Evolutionary conservation across 2,329 filamentous ascomycete genomes (phyloP), one percentile per base, ranked within the genome.

Genomic region (Exophiala mesophila): DNA sequence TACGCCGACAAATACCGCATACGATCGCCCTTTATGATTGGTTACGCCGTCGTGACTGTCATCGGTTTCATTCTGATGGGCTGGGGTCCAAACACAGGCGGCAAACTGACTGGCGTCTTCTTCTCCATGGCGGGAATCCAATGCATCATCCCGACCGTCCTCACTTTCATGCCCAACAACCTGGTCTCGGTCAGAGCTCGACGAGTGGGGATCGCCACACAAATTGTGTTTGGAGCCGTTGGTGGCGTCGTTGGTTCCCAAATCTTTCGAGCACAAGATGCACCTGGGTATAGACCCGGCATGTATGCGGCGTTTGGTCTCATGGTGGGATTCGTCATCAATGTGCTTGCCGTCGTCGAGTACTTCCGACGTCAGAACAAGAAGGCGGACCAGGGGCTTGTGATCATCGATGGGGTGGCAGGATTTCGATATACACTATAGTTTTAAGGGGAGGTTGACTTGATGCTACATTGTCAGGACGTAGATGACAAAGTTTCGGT

Each of bases 131-230:
- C 83, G 1, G 85, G 83, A 4, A 78, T 81, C 49, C 56, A 61
- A 13, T 53, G 50, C 52, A 90, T 90, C 59, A 71, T 89, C 3
- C 86, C 87, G 0, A 72, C 78, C 2, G 70, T 77, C 35, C 78
- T 92, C 69, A 75, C 83, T 0, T 90, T 86, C 66, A 85, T 89
- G 66, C 83, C 85, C 32, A 92, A 89, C 66, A 92, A 92, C 64
- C 82, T 92, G 57, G 79, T 42, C 19, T 30, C 36, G 13, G 30
- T 17, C 6, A 39, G 18, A 35, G 36, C 36, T 31, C 47, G 58
- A 35, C 20, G 44, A 37, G 33, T 53, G 36, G 18, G 50, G 36
- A 33, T 43, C 46, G 39, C 37, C 34, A 64, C 77, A 47, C 70
- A 70, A 63, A 66, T 74, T 16, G 61, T 60, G 5, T 50, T 63